Percentiles rank a stretch among this genome's conserved stretches.
These are phyloP conservation scores for Irpex sp. DNA, from an alignment of 1,284 basidiomycete genomes.

Conservation along the genomic window DNA sequence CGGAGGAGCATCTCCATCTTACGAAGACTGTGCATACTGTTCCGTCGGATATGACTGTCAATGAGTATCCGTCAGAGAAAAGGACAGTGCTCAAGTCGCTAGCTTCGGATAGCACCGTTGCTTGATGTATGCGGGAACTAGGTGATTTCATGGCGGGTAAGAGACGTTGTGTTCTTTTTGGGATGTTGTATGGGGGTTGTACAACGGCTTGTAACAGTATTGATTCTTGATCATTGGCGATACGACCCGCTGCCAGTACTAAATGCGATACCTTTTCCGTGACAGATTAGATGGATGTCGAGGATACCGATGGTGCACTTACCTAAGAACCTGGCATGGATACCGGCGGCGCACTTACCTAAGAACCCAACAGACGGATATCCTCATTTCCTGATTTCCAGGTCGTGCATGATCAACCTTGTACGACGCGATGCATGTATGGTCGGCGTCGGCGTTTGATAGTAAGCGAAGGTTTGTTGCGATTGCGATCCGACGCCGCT, in stretches of 20 bases:
- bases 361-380: too few species aligned
- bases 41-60: not conserved
- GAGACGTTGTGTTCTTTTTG: not conserved
- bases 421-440: too few species aligned
- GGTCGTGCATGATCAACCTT: too few species aligned
- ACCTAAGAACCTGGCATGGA: too few species aligned
- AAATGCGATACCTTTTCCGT: not conserved
- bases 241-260: too few species aligned
- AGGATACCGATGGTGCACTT: too few species aligned
- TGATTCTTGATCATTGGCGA: too few species aligned
- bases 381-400: too few species aligned
- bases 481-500: too few species aligned
- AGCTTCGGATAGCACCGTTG: not conserved
- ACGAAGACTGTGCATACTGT: not conserved
- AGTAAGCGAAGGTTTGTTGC: too few species aligned
- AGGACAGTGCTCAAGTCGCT: not conserved
- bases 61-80: not conserved
- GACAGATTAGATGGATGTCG: not conserved
- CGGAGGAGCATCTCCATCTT: slow-evolving; percentile 5
- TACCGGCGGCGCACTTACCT: too few species aligned
- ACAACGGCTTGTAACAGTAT: not conserved
- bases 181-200: not conserved
- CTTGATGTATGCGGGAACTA: not conserved
- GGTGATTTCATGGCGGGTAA: not conserved
- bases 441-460: too few species aligned